A percentile compares a stretch with the other conserved stretches of the same genome.
phyloP scores from a whole-genome alignment of 129 eudicot species.

The Artemisia tridentata region DNA sequence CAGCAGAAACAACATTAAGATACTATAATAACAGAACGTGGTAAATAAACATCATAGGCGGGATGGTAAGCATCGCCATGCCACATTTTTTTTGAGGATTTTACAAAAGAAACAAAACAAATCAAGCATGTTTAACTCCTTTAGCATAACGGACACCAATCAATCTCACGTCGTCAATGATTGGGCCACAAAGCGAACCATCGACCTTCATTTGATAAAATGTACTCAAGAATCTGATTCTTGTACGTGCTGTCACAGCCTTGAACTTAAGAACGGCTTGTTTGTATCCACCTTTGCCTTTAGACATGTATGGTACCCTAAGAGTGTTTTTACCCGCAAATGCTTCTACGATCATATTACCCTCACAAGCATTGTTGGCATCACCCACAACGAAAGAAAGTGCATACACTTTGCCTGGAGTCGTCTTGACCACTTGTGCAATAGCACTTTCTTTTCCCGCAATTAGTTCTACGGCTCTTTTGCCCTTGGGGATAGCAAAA shows the following conservation, averaged over 20 bases:
- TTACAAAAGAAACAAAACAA: slow-evolving; percentile 13
- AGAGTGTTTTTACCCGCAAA: slow-evolving; percentile 54
- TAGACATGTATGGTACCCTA: slow-evolving; percentile 48
- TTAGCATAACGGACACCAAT: slow-evolving; percentile 44
- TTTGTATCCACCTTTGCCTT: slow-evolving; percentile 58
- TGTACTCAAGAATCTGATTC: slow-evolving; percentile 63
- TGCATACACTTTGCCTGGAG: slow-evolving; percentile 54
- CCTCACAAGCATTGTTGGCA: slow-evolving; percentile 70
- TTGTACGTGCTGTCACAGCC: slow-evolving; percentile 44
- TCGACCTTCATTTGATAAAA: slow-evolving; percentile 77
- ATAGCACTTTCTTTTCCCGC: slow-evolving; percentile 88
- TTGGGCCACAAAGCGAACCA: slow-evolving; percentile 84
- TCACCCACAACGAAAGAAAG: slow-evolving; percentile 76
- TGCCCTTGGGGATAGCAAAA: slow-evolving; percentile 75
- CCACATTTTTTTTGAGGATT: slow-evolving; percentile 14
- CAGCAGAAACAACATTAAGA: slow-evolving; percentile 24
- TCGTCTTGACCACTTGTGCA: slow-evolving; percentile 72
- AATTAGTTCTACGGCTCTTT: slow-evolving; percentile 75
- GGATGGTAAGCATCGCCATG: slow-evolving; percentile 17
- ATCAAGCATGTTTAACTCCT: slow-evolving; percentile 30
- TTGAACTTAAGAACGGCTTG: slow-evolving; percentile 50
- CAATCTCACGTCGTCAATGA: slow-evolving; percentile 71
- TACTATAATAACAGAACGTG: slow-evolving; percentile 32
- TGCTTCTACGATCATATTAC: slow-evolving; percentile 75
- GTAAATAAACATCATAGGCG: slow-evolving; percentile 36